phyloP scores from a whole-genome alignment of 768 basidiomycete genomes.

The Pleurotus ostreatus region DNA sequence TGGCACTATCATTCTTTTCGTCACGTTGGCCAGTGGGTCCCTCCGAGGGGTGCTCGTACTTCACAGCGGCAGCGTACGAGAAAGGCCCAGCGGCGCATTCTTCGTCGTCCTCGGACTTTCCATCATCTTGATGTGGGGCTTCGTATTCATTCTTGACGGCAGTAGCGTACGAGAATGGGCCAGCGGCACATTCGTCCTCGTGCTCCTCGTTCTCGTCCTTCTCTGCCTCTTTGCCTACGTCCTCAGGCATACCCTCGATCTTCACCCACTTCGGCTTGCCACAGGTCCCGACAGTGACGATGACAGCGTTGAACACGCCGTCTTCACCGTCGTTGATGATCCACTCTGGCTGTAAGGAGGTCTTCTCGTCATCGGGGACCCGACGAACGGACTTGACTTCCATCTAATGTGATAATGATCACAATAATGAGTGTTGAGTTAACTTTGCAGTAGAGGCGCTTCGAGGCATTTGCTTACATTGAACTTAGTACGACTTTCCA shows the following conservation, averaged over 20 bases:
- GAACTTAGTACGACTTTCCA: slow-evolving; percentile 41
- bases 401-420: slow-evolving; percentile 15
- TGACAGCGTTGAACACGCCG: slow-evolving; percentile 46
- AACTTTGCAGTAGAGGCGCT: not conserved
- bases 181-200: not conserved
- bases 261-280: slow-evolving; percentile 41
- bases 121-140: not conserved
- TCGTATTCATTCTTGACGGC: not conserved
- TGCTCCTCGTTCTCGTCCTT: not conserved
- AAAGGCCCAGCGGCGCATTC: not conserved
- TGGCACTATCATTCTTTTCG: not conserved
- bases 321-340: slow-evolving; percentile 43
- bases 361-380: slow-evolving; percentile 14
- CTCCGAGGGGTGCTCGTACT: too few relatives aligned
- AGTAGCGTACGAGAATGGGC: not conserved
- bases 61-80: not conserved
- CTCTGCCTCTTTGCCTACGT: slow-evolving; percentile 11
- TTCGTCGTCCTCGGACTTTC: not conserved
- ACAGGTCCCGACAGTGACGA: slow-evolving; percentile 46
- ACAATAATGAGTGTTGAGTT: not conserved
- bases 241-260: slow-evolving; percentile 39
- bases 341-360: slow-evolving; percentile 32
- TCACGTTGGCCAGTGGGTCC: too few relatives aligned
- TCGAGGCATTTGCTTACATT: slow-evolving; percentile 22
- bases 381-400: slow-evolving; percentile 33